Evolutionary conservation across 805 yeast genomes (phyloP), one percentile per base, ranked within the genome.

Genomic region (Metschnikowia henanensis): DNA sequence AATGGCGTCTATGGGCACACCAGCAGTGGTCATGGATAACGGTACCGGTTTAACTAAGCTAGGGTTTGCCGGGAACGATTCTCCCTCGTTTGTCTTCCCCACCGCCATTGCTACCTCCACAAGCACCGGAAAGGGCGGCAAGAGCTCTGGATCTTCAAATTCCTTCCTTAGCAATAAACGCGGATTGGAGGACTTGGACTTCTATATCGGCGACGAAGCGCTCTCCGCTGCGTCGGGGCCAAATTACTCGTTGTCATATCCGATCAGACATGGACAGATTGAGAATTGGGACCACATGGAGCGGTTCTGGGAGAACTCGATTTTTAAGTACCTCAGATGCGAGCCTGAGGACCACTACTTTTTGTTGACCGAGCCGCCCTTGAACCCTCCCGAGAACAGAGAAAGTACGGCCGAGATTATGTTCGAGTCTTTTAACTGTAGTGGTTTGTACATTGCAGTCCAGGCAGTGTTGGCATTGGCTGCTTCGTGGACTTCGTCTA

Each of bases 231-330:
- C 97, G n/a, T 84, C 81, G 56, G 95, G 96, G 5, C 89, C 96
- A 19, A 74, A 88, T 22, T 94, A 94, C 67, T 84, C 91, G 22
- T 72, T 94, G 46, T 80, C 82, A 51, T 94, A 94, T 60, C 99
- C 99, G 16, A 90, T 94, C 49, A 85, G 90, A 66, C 99, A 94
- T 62, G 99, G 99, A 20, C 99, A 94, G 73, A 86, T 94, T 51
- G 99, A 94, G 66, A 89, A 94, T 66, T 94, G 99, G 99, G 99
- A 94, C 70, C 97, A 94, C 62, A 94, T 94, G 99, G 99, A 94
- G 68, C 79, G 99, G 63, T 92, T 90, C 67, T 94, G 99, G 99
- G 98, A 94, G 62, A 87, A 87, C 59, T 88, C 96, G 36, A 91
- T 94, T 60, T 94, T 94, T 75, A 92, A 94, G 70, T 94, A 94